Evolutionary conservation across 2,329 filamentous ascomycete species (phyloP), one percentile per base, ranked within the genome.

Genomic region (Aspergillus ustus): DNA sequence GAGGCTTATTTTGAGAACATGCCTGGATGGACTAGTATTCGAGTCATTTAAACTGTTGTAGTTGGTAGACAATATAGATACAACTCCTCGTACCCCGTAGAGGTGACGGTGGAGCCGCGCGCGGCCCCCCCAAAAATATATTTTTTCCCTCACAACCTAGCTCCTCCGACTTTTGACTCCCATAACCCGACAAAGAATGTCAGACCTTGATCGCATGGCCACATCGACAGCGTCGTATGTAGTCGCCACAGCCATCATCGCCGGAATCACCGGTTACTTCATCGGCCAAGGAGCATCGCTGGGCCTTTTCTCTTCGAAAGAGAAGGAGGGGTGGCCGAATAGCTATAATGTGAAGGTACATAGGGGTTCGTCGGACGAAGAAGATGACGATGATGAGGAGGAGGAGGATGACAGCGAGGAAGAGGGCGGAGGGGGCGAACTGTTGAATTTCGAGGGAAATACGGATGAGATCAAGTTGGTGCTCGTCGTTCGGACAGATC

Each of bases 401-500:
- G 78, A 87, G 63, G 89, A 88, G 1, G 78, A 87, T 63, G 89
- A 91, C 72, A 89, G 86, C 72, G 88, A 89, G 69, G 89, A 88
- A 66, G 89, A 88, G 66, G 89, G 90, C 48, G 77, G 80, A 57
- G 78, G 75, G 25, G 75, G 78, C 17, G 80, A 84, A 69, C 70
- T 83, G 70, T 80, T 75, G 65, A 78, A 74, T 63, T 81, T 80
- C 72, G 78, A 79, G 70, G 80, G 77, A 8, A 87, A 85, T 63
- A 75, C 74, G 13, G 93, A 97, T 78, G 93, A 97, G 77, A 97
- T 94, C 82, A 98, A 98, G 81, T 83, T 98, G 61, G 92, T 97
- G 15, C 82, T 99, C 37, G 92, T 97, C 4, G 94, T 98, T 59
- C 83, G 95, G 73, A 97, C 92, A 19, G 95, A 99, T 80, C 79